Evolutionary conservation across 306 rosid genomes (phyloP).

Genomic region (Elaeagnus macrophylla): DNA sequence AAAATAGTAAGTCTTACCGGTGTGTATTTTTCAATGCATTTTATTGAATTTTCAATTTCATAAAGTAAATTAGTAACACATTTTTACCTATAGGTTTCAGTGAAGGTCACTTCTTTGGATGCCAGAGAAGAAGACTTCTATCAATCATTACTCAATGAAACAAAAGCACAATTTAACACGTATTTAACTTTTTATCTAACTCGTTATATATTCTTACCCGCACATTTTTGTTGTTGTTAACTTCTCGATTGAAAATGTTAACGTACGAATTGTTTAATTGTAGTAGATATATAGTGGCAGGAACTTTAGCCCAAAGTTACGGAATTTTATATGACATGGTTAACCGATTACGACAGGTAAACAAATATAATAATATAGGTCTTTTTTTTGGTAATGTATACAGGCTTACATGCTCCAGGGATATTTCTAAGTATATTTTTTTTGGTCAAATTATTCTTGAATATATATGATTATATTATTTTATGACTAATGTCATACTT

Average conservation of each 20-base stretch:
- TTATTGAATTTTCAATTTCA: not conserved
- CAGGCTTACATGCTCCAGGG: not conserved
- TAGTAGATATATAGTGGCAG: conserved; percentile 59
- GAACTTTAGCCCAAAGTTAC: conserved; percentile 60
- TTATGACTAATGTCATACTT: no score
- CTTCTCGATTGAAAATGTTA: not conserved
- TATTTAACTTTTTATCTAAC: conserved; percentile 20
- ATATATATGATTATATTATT: no score
- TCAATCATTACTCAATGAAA: conserved; percentile 71
- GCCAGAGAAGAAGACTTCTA: conserved; percentile 73
- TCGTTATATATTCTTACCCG: not conserved
- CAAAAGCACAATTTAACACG: conserved; percentile 81
- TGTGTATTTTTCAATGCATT: conserved; percentile 8
- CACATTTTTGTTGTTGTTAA: not conserved
- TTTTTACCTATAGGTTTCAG: conserved; percentile 43
- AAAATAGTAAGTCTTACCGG: conserved; percentile 57
- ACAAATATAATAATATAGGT: no score
- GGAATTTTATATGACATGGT: conserved; percentile 93
- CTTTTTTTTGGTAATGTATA: conserved; percentile 6
- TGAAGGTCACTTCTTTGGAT: conserved; percentile 71
- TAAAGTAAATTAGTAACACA: conserved; percentile 4
- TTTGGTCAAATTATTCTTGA: no score
- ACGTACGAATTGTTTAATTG: not conserved
- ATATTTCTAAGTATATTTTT: no score
- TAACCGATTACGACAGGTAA: conserved; percentile 84